Conservation (phyloP, 352 stramenopile genomes). For the Pythium diclinum region DNA sequence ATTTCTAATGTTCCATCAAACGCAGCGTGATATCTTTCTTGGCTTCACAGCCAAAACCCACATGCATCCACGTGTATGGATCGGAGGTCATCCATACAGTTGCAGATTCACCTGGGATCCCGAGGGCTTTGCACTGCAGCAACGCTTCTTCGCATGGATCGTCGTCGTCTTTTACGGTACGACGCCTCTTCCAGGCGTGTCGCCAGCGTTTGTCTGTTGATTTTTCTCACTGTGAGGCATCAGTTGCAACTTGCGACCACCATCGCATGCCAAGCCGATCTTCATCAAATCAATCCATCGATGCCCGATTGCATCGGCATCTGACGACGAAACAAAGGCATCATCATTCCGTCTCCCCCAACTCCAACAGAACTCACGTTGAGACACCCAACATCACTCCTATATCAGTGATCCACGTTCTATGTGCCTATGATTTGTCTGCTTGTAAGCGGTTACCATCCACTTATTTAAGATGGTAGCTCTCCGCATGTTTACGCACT, state of each 20-base stretch:
- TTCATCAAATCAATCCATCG: neutral
- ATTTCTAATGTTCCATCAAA: neutral
- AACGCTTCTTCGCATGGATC: too few species aligned
- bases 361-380: neutral
- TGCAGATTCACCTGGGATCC: too few species aligned
- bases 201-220: neutral
- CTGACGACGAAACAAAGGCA: neutral
- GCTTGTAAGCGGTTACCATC: neutral
- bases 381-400: neutral
- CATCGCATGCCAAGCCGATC: neutral
- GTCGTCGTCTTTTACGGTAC: neutral
- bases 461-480: neutral
- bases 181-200: neutral
- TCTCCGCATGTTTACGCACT: neutral
- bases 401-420: neutral
- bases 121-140: too few species aligned
- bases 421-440: too few species aligned
- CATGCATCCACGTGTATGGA: too few species aligned
- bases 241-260: neutral
- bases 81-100: too few species aligned
- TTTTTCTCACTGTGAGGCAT: neutral
- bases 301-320: neutral
- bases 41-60: too few species aligned
- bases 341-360: neutral
- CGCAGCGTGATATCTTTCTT: too few species aligned